phyloP scores from a whole-genome alignment of 176 grass and related monocot genomes.

The Carex parvula region DNA sequence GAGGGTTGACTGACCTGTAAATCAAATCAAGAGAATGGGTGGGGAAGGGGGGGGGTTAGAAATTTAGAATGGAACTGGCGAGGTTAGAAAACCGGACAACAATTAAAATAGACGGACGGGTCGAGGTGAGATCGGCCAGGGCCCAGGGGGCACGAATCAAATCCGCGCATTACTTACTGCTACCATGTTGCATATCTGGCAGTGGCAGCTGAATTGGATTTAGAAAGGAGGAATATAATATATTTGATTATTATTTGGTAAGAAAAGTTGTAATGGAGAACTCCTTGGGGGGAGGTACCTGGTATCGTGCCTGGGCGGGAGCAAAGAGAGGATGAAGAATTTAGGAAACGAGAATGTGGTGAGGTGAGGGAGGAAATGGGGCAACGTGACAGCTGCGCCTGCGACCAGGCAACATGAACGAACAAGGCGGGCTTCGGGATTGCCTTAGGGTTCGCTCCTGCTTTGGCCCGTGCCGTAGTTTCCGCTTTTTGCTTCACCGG shows the following conservation, averaged over 20 bases:
- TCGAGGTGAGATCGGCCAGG: slow-evolving; percentile 1
- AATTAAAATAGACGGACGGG: slow-evolving; percentile 11
- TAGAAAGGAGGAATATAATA: background rate
- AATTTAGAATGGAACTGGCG: slow-evolving; percentile 13
- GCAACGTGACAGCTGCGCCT: slow-evolving; percentile 16
- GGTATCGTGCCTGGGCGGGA: slow-evolving; percentile 10
- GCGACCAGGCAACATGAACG: slow-evolving; percentile 22
- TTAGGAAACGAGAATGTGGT: slow-evolving; percentile 20
- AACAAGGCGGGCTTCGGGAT: background rate
- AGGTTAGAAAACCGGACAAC: slow-evolving; percentile 14
- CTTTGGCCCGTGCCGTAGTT: slow-evolving; percentile 12
- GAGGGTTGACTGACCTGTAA: slow-evolving; percentile 17
- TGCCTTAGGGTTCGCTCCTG: slow-evolving; percentile 14
- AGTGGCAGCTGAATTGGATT: background rate
- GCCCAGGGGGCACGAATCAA: background rate
- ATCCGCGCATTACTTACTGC: slow-evolving; percentile 1
- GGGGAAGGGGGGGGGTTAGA: background rate
- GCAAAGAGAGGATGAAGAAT: background rate
- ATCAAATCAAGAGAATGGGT: slow-evolving; percentile 6
- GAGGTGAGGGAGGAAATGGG: background rate
- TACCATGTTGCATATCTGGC: background rate
- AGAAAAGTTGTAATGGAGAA: background rate
- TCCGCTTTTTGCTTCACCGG: background rate
- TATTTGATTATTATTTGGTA: background rate
- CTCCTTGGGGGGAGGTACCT: background rate